Percentiles rank a stretch among this genome's conserved stretches.
Evolutionary conservation across 2,329 filamentous ascomycete species (phyloP).

Genomic region (Monosporascus sp.): DNA sequence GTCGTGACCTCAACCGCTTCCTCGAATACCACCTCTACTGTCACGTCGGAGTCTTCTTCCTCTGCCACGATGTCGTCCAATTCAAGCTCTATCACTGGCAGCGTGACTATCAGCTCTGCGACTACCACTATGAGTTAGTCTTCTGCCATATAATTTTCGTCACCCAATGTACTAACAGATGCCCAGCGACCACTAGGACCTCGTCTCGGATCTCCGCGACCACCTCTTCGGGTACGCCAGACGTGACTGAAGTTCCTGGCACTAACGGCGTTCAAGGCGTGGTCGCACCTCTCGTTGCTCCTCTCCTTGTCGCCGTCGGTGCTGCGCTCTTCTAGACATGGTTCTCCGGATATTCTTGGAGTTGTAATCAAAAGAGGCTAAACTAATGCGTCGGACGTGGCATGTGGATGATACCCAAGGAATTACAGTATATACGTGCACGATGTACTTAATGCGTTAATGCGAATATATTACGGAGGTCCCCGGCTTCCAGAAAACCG

Average conservation of each 20-base stretch:
- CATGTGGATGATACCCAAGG: not conserved
- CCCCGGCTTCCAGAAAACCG: no score
- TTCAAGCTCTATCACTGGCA: not conserved
- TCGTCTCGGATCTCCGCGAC: constrained; percentile 6
- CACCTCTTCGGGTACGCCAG: constrained; percentile 5
- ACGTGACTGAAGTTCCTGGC: constrained; percentile 17
- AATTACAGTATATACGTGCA: not conserved
- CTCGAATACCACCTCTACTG: not conserved
- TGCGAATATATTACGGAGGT: not conserved
- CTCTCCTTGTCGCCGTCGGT: constrained; percentile 18
- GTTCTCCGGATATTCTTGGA: not conserved
- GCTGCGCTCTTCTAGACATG: constrained; percentile 17
- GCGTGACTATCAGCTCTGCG: constrained; percentile 2
- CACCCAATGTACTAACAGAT: not conserved
- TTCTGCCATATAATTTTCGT: not conserved
- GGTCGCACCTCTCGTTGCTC: constrained; percentile 21
- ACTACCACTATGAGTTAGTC: not conserved
- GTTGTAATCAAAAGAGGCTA: not conserved
- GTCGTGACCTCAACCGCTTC: constrained; percentile 2
- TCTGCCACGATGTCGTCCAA: not conserved
- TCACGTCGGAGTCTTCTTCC: not conserved
- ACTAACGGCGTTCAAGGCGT: constrained; percentile 21
- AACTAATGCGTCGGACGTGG: not conserved
- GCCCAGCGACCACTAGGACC: constrained; percentile 9
- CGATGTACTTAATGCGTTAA: not conserved